These are phyloP conservation scores for Lipomyces yamadae DNA, from an alignment of 805 yeast genomes.

Conservation along the genomic window DNA sequence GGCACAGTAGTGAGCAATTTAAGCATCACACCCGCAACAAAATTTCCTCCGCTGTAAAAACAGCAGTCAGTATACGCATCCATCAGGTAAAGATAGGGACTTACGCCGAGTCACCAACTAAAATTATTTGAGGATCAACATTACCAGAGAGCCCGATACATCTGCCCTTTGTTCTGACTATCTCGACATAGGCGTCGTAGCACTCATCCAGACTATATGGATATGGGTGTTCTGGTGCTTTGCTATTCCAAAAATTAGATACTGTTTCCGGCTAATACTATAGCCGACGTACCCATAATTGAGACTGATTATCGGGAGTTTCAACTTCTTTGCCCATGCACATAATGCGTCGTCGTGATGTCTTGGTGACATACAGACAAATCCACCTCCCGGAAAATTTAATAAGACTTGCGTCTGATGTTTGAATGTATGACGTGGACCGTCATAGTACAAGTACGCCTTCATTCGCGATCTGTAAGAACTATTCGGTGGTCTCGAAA, in stretches of 20 bases:
- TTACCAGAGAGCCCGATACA: slow-evolving; percentile 42
- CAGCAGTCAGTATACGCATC: slow-evolving; percentile 2
- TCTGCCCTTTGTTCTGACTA: slow-evolving; percentile 37
- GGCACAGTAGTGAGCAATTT: slow-evolving; percentile 28
- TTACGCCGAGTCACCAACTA: slow-evolving; percentile 42
- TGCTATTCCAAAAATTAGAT: slow-evolving; percentile 21
- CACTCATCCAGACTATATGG: slow-evolving; percentile 42
- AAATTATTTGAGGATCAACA: slow-evolving; percentile 32
- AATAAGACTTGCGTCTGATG: slow-evolving; percentile 36
- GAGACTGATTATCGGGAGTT: slow-evolving; percentile 36
- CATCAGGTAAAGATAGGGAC: slow-evolving; percentile 1
- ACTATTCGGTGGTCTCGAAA: slow-evolving; percentile 40
- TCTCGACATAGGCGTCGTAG: slow-evolving; percentile 40
- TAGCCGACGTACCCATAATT: slow-evolving; percentile 36
- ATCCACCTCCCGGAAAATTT: slow-evolving; percentile 44
- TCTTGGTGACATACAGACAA: slow-evolving; percentile 41
- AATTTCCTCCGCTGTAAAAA: slow-evolving; percentile 39
- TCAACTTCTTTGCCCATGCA: slow-evolving; percentile 38
- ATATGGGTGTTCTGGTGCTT: slow-evolving; percentile 43
- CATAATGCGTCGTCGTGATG: slow-evolving; percentile 40
- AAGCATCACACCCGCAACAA: slow-evolving; percentile 39
- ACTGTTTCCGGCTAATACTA: too few species aligned
- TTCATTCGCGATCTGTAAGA: slow-evolving; percentile 34
- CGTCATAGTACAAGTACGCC: slow-evolving; percentile 41
- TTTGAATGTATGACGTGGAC: slow-evolving; percentile 38